Percentiles rank a stretch among this genome's conserved stretches.
Evolutionary conservation across 169 alveolate genomes (phyloP).

Genomic region (Eimeria acervulina): DNA sequence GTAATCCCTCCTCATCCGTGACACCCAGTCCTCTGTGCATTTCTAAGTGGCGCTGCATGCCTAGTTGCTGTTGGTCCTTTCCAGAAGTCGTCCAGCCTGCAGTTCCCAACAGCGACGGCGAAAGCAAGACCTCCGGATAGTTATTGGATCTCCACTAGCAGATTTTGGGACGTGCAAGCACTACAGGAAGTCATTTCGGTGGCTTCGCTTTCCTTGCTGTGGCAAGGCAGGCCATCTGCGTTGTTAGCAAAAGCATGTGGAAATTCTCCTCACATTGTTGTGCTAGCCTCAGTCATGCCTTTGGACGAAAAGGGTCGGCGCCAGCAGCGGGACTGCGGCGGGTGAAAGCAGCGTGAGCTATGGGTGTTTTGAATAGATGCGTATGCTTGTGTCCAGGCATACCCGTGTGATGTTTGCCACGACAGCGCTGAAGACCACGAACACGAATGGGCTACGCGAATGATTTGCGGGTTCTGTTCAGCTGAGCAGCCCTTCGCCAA

Average conservation of each 20-base stretch:
- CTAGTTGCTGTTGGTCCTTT: not conserved
- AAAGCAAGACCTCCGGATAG: slow-evolving; percentile 71
- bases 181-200: slow-evolving; percentile 93
- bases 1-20: not conserved
- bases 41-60: not conserved
- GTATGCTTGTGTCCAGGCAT: slow-evolving; percentile 84
- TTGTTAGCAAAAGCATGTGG: not conserved
- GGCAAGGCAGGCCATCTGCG: slow-evolving; percentile 86
- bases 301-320: not conserved
- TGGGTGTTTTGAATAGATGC: not conserved
- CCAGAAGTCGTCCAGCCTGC: not conserved
- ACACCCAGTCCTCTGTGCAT: not conserved
- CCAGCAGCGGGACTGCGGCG: not conserved
- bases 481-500: slow-evolving; percentile 86
- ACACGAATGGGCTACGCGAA: slow-evolving; percentile 91
- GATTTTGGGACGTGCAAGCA: slow-evolving; percentile 93
- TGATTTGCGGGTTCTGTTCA: slow-evolving; percentile 94
- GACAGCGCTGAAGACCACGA: slow-evolving; percentile 91
- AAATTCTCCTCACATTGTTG: not conserved
- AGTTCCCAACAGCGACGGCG: slow-evolving; percentile 53
- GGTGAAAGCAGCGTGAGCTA: not conserved
- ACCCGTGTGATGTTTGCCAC: slow-evolving; percentile 94
- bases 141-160: slow-evolving; percentile 92
- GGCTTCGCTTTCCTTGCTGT: slow-evolving; percentile 95
- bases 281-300: not conserved